Percentiles rank a stretch among this genome's conserved stretches.
phyloP scores from a whole-genome alignment of 140 eudicot species.

The Stevia rebaudiana region DNA sequence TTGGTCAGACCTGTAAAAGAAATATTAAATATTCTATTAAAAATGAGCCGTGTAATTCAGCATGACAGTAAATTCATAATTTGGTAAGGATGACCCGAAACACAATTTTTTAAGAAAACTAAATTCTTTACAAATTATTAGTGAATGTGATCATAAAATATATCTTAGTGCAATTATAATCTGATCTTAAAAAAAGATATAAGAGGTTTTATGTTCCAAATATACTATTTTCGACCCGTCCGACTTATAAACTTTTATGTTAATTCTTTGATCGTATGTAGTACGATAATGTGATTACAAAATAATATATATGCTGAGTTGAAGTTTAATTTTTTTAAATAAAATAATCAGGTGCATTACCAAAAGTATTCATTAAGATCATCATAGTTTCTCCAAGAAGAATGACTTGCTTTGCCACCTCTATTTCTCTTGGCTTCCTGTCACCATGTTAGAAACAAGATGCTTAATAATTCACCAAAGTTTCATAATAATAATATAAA shows the following conservation, averaged over 20 bases:
- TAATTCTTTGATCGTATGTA: not conserved
- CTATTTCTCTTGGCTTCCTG: constrained; percentile 90
- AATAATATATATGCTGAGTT: not conserved
- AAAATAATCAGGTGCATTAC: constrained; percentile 36
- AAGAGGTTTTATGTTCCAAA: too few species aligned
- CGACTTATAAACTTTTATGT: too few species aligned
- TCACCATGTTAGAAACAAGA: constrained; percentile 27
- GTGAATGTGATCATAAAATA: too few species aligned
- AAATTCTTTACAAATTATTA: not conserved
- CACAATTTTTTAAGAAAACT: not conserved
- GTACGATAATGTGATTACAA: not conserved
- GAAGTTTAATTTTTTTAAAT: not conserved
- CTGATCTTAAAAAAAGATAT: too few species aligned
- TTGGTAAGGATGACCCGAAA: not conserved
- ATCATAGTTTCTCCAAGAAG: constrained; percentile 98
- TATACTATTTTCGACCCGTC: too few species aligned
- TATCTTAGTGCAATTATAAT: not conserved
- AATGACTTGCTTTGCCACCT: constrained; percentile 93
- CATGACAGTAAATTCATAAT: not conserved
- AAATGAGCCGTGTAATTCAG: not conserved
- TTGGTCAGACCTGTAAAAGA: constrained; percentile 58
- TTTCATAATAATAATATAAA: not conserved
- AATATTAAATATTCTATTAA: constrained; percentile 11
- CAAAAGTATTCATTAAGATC: constrained; percentile 96
- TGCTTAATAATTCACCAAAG: constrained; percentile 18